Evolutionary conservation across 2,329 filamentous ascomycete species (phyloP), one percentile per base, ranked within the genome.

Genomic region (Hymenoscyphus albidus): DNA sequence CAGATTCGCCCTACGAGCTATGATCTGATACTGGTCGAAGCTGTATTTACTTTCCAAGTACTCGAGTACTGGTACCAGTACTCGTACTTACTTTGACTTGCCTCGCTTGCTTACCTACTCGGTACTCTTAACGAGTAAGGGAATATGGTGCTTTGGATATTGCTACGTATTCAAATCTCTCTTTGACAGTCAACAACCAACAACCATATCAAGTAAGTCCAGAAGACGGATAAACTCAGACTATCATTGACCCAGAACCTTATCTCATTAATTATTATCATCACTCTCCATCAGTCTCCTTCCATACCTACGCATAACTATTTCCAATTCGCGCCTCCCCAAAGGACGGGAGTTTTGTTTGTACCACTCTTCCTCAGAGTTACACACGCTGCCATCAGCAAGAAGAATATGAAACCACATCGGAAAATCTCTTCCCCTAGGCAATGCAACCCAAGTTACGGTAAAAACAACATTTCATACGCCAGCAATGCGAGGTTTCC

Each of bases 401-500:
- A 27, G 7, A 27, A 22, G 10, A 54, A 22, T 22, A 44, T 14
- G 27, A 18, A 32, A 5, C 22, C 44, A 32, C 48, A 44, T 58
- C 48, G 42, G 35, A 57, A 61, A 54, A 64, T 38, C 40, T 54
- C 48, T 65, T 56, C 27, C 58, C 42, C 58, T 18, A 56, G 68
- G 62, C 63, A 61, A 70, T 69, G 65, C 67, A 64, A 16, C 61
- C 63, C 62, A 63, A 54, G 48, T 54, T 27, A 54, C 48, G 22
- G 35, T 61, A 63, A 54, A 42, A 70, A 67, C 62, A 40, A 62
- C 38, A 61, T 62, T 35, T 61, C 65, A 74, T 74, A 74, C 73
- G 73, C 73, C 72, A 68, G 66, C 64, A 72, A 74, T 73, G 71
- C 55, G 59, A 64, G 64, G 42, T 44, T 63, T 66, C 69, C 71